Percentiles rank a stretch among this genome's conserved stretches.
Evolutionary conservation across 2,329 filamentous ascomycete genomes (phyloP).

Genomic region (Elsinoe perseae): DNA sequence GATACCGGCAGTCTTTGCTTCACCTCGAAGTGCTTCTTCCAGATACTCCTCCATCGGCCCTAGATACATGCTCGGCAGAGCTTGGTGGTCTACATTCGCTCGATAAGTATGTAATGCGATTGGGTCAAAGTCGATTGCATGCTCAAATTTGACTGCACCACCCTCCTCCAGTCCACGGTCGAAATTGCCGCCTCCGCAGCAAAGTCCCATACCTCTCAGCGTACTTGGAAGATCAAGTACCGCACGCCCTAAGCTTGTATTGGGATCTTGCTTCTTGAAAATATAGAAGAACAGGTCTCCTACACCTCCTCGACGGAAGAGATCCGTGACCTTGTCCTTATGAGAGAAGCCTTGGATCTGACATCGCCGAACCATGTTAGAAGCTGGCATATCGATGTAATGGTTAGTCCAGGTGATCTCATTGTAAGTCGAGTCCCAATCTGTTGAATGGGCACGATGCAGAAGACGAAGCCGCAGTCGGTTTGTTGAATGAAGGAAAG

Average conservation of each 20-base stretch:
- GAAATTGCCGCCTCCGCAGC: constrained; percentile 70
- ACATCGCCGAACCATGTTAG: constrained; percentile 49
- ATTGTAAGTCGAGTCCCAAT: constrained; percentile 40
- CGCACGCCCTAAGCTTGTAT: neutral
- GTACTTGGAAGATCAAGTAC: neutral
- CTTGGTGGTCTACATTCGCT: constrained; percentile 50
- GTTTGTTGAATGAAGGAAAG: constrained; percentile 26
- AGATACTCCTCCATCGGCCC: constrained; percentile 68
- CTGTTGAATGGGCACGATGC: constrained; percentile 26
- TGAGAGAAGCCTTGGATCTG: constrained; percentile 52
- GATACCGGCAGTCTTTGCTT: constrained; percentile 36
- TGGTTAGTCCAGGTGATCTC: constrained; percentile 51
- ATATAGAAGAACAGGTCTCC: constrained; percentile 54
- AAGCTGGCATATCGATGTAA: constrained; percentile 31
- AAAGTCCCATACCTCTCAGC: constrained; percentile 58
- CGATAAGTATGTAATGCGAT: constrained; percentile 64
- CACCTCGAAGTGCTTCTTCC: constrained; percentile 40
- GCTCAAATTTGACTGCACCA: constrained; percentile 55
- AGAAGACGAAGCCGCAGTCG: constrained; percentile 46
- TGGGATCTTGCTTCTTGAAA: constrained; percentile 9
- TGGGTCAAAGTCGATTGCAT: constrained; percentile 59
- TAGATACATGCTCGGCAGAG: constrained; percentile 49
- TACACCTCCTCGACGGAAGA: constrained; percentile 58
- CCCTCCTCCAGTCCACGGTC: constrained; percentile 69
- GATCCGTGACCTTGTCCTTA: constrained; percentile 45